A percentile compares a stretch with the other conserved stretches of the same genome.
Conservation (phyloP, 1,139 yeast species). For the Candida anutae region DNA sequence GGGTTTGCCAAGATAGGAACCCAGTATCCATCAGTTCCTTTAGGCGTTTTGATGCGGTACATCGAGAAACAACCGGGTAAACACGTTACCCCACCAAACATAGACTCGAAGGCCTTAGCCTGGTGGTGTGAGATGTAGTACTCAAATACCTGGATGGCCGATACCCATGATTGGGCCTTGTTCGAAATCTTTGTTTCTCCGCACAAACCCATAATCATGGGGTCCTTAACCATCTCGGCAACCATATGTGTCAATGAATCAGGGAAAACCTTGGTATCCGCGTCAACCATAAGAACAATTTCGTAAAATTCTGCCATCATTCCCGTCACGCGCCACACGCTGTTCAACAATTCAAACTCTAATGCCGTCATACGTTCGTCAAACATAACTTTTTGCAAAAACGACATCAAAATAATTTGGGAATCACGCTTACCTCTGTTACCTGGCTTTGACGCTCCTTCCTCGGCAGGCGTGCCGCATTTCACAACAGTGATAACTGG, state of each 20-base stretch:
- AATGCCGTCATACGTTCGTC: conserved; percentile 96
- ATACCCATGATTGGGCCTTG: conserved; percentile 82
- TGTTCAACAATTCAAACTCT: conserved; percentile 72
- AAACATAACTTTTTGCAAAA: conserved; percentile 83
- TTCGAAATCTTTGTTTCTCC: conserved; percentile 96
- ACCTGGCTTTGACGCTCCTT: conserved; percentile 79
- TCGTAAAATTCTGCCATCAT: conserved; percentile 84
- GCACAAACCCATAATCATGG: conserved; percentile 88
- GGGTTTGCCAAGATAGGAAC: conserved; percentile 95
- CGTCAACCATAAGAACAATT: conserved; percentile 88
- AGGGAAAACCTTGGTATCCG: conserved; percentile 89
- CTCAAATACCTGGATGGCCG: conserved; percentile 93
- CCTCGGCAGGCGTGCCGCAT: conserved; percentile 89
- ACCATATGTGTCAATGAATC: conserved; percentile 89
- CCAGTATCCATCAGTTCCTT: conserved; percentile 88
- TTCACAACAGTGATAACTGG: conserved; percentile 81
- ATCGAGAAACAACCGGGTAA: conserved; percentile 96
- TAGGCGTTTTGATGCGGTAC: conserved; percentile 92
- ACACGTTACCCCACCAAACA: conserved; percentile 95
- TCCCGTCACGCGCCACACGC: conserved; percentile 84
- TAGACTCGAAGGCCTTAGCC: conserved; percentile 92
- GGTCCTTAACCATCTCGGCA: conserved; percentile 89
- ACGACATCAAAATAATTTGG: conserved; percentile 88
- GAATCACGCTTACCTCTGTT: conserved; percentile 98
- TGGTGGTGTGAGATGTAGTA: conserved; percentile 95